Percentiles rank a stretch among this genome's conserved stretches.
Conservation (phyloP, 2,329 filamentous ascomycete species). For the Venturia carpophila region DNA sequence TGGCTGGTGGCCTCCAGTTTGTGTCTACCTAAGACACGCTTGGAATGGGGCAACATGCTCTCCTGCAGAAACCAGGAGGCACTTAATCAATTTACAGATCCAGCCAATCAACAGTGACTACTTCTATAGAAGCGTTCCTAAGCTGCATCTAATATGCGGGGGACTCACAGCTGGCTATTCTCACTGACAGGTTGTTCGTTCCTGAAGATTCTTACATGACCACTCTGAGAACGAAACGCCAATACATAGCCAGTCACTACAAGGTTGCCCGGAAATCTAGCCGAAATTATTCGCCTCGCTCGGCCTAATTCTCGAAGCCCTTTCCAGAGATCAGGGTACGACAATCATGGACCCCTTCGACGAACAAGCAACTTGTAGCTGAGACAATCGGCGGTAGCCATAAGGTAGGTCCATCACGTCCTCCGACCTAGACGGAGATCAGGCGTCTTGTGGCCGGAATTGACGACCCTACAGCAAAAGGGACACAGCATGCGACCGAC, state of each 20-base stretch:
- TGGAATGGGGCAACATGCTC: not conserved
- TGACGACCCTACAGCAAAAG: not conserved
- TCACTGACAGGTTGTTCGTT: not conserved
- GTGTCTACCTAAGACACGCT: not conserved
- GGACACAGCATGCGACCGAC: not conserved
- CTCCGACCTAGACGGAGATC: not conserved
- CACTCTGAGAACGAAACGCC: slow-evolving; percentile 2
- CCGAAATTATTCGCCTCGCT: not conserved
- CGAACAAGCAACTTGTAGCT: not conserved
- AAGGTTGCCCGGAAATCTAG: not conserved
- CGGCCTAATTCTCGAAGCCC: not conserved
- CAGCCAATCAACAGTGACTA: not conserved
- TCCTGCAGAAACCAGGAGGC: not conserved
- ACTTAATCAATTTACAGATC: not conserved
- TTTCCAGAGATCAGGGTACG: not conserved
- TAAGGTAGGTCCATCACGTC: not conserved
- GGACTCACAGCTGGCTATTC: not conserved
- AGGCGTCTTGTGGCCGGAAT: not conserved
- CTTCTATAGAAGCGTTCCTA: not conserved
- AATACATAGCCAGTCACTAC: not conserved
- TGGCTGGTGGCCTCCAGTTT: not conserved
- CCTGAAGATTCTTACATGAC: not conserved
- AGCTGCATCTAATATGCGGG: not conserved
- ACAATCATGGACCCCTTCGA: not conserved
- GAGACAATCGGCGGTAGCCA: not conserved